Evolutionary conservation across 2,329 filamentous ascomycete genomes (phyloP).

Genomic region (Fusarium denticulatum): DNA sequence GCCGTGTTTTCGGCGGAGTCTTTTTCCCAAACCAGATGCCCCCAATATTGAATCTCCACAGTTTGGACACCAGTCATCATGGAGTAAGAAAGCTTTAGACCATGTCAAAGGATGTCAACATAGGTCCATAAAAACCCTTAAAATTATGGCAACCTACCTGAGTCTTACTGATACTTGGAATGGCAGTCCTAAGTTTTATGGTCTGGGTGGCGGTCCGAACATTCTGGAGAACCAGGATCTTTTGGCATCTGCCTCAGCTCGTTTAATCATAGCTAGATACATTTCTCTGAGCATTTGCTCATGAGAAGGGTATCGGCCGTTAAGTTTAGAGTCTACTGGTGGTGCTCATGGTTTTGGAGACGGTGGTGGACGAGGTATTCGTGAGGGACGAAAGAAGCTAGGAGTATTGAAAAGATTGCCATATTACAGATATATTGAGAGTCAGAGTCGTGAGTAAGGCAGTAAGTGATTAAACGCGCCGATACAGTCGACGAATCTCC

Average conservation of each 20-base stretch:
- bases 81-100: neutral
- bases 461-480: neutral
- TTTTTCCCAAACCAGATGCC: neutral
- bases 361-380: neutral
- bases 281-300: neutral
- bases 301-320: neutral
- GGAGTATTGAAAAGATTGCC: neutral
- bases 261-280: no score
- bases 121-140: neutral
- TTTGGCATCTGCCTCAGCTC: neutral
- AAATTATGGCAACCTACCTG: neutral
- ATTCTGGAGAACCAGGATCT: neutral
- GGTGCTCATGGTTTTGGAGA: neutral
- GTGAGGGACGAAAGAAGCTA: neutral
- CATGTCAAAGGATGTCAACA: neutral
- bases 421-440: neutral
- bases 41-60: neutral
- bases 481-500: neutral
- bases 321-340: neutral
- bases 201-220: neutral
- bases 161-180: neutral
- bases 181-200: neutral
- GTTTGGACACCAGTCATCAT: neutral
- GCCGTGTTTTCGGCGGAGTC: conserved; percentile 39
- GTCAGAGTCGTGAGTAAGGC: neutral